phyloP scores from a whole-genome alignment of 345 rosid genomes.

The Carallia pectinifolia region DNA sequence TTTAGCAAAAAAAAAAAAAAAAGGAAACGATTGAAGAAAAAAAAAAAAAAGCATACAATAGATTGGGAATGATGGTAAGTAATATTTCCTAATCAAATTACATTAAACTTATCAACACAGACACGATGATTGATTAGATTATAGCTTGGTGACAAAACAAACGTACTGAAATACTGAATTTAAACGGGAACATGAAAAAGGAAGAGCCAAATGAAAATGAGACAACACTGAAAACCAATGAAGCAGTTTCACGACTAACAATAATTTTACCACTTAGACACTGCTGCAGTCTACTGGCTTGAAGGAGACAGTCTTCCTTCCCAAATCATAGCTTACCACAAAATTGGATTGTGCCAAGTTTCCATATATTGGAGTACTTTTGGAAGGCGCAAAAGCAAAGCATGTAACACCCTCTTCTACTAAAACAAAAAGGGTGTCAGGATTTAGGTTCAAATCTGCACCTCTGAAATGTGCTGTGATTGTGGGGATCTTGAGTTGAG shows the following conservation, averaged over 20 bases:
- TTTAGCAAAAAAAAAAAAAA: too few species aligned
- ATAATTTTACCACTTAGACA: background rate
- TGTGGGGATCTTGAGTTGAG: conserved; percentile 28
- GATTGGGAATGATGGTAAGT: too few species aligned
- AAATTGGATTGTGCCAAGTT: conserved; percentile 34
- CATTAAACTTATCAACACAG: too few species aligned
- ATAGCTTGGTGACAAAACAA: too few species aligned
- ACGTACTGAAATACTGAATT: too few species aligned
- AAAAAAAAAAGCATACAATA: too few species aligned
- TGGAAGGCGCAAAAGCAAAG: conserved; percentile 25
- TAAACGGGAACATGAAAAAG: too few species aligned
- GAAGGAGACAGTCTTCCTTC: conserved; percentile 38
- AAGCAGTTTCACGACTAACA: background rate
- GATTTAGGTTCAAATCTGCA: conserved; percentile 38
- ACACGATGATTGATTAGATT: too few species aligned
- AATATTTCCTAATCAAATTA: too few species aligned
- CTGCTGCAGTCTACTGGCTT: conserved; percentile 45
- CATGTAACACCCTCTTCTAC: conserved; percentile 30
- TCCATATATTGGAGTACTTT: conserved; percentile 27
- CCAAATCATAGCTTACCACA: conserved; percentile 51
- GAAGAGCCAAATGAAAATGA: too few species aligned
- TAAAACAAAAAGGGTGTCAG: conserved; percentile 36
- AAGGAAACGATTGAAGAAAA: too few species aligned
- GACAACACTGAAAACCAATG: background rate
- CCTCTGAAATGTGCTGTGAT: conserved; percentile 42